Percentiles rank a stretch among this genome's conserved stretches.
phyloP scores from a whole-genome alignment of 2,329 filamentous ascomycete genomes.

The Fusarium sp. region DNA sequence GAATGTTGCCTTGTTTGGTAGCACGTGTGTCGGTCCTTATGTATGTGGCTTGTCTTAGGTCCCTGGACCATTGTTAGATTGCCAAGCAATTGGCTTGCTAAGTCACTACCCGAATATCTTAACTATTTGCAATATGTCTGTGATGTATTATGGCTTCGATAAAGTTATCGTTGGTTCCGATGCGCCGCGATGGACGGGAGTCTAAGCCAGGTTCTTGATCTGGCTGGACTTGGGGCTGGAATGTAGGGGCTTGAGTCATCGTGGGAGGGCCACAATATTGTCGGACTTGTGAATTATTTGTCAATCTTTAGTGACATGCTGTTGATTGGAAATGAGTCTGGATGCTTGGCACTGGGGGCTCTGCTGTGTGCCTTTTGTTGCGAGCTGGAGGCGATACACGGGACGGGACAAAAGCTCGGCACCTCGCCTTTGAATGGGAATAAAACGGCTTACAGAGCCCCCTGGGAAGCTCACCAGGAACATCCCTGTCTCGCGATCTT shows the following conservation, averaged over 20 bases:
- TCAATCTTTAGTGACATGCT: rapidly evolving
- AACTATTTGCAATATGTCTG: not conserved
- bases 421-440: not conserved
- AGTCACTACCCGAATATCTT: not conserved
- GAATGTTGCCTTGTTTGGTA: not conserved
- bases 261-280: not conserved
- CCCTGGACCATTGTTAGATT: not conserved
- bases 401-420: not conserved
- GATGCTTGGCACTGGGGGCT: not conserved
- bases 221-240: not conserved
- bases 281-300: not conserved
- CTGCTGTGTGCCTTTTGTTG: too few relatives aligned
- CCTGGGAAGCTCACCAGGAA: too few relatives aligned
- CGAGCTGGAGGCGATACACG: not conserved
- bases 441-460: not conserved
- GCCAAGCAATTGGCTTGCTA: not conserved
- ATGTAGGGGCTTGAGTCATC: not conserved
- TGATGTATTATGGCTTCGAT: not conserved
- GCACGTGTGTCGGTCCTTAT: not conserved
- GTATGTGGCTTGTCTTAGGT: constrained; percentile 9
- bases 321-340: not conserved
- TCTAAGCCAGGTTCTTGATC: not conserved
- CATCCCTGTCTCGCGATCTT: rapidly evolving
- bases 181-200: not conserved
- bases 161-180: not conserved